Evolutionary conservation across 2,329 filamentous ascomycete species (phyloP).

Genomic region (Aspergillus aculeatus): DNA sequence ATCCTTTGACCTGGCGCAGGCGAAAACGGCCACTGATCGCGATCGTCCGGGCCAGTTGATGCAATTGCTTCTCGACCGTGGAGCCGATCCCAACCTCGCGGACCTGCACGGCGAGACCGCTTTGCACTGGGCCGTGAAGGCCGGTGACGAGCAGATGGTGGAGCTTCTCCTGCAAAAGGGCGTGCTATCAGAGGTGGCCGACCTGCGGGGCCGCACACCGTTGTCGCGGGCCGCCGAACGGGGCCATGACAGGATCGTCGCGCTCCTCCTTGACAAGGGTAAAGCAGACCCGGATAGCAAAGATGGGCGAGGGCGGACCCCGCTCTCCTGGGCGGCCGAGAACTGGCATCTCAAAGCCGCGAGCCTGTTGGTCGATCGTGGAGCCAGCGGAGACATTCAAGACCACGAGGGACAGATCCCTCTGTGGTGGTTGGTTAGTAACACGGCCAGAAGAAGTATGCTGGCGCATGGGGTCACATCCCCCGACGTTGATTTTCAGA

Average conservation of each 20-base stretch:
- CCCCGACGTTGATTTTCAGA: slow-evolving; percentile 4
- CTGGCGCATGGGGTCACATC: not conserved
- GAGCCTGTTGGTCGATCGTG: slow-evolving; percentile 1
- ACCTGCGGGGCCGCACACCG: slow-evolving; percentile 12
- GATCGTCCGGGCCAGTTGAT: not conserved
- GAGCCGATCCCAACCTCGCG: slow-evolving; percentile 11
- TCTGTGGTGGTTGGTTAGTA: slow-evolving; percentile 17
- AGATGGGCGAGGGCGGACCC: slow-evolving; percentile 8
- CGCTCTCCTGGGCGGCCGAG: slow-evolving; percentile 15
- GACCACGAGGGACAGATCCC: slow-evolving; percentile 16
- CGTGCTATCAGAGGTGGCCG: slow-evolving; percentile 4
- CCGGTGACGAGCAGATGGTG: slow-evolving; percentile 10
- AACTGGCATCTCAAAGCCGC: slow-evolving; percentile 10
- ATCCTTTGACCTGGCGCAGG: slow-evolving; percentile 4
- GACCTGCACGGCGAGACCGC: slow-evolving; percentile 15
- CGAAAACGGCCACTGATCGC: not conserved
- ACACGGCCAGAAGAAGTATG: not conserved
- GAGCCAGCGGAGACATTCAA: slow-evolving; percentile 14
- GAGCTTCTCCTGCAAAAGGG: slow-evolving; percentile 10
- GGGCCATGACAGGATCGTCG: slow-evolving; percentile 4
- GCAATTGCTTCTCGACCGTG: slow-evolving; percentile 13
- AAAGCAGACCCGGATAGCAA: slow-evolving; percentile 10
- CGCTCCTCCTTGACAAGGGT: slow-evolving; percentile 4
- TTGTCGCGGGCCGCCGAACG: slow-evolving; percentile 13
- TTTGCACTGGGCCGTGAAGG: slow-evolving; percentile 16